Evolutionary conservation across 371 early-diverging fungal genomes (phyloP), one percentile per base, ranked within the genome.

Genomic region (Mortierella sp.): DNA sequence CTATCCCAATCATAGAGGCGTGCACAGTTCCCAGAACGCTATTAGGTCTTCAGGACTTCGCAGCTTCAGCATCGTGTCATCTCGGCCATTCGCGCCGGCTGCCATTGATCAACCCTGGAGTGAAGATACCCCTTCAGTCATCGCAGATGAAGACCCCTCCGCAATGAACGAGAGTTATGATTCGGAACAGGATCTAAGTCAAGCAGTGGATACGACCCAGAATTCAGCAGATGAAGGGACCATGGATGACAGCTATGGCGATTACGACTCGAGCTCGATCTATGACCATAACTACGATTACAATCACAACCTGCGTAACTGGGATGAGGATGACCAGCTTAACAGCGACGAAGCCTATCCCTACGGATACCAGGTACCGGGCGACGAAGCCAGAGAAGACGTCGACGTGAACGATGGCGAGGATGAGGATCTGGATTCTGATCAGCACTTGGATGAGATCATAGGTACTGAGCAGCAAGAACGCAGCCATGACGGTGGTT

Each of bases 261-360:
- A 26, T 12, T 17, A 41, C n/a, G 60, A 55, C 27, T 39, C 60
- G 30, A 28, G 50, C 27, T 39, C 60, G 30, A 28, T 17, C 15
- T 31, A 62, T 48, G 49, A 32, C 48, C 32, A 52, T n/a, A 30
- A 37, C 15, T 49, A 26, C 41, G 59, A 59, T 28, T 24, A 53
- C 24, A 53, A 53, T 23, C 54, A 53, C 54, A 61, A 47, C 47
- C 43, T 55, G 1, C 46, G 42, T 6, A 41, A 30, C 19, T 50
- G 49, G 31, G 56, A 68, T 15, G 56, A 60, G 2, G 61, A 60
- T 6, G 68, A 56, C 2, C 39, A 53, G 14, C 7, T 64, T 44
- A 55, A 67, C 31, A 49, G 53, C 11, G 66, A 58, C 12, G 66
- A 58, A n/a, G 34, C 37, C 14, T 49, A 54, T 43, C 44, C 31